Evolutionary conservation across 106 monocot species (phyloP), one percentile per base, ranked within the genome.

Genomic region (Dendrobium chrysotoxum): DNA sequence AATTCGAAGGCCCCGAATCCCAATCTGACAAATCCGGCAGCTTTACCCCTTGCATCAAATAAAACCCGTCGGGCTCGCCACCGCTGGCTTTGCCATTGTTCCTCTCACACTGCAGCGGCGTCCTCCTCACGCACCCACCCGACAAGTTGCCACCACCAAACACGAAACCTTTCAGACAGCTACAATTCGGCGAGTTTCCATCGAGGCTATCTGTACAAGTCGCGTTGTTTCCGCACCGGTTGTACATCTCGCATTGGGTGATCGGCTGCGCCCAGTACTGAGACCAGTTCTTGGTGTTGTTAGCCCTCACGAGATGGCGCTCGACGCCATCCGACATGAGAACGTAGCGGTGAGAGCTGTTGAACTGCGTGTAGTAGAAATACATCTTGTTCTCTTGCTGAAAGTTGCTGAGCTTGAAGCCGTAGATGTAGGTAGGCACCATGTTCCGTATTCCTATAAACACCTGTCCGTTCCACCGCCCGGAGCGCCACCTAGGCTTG

Each of bases 21-120:
- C 81, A 86, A 18, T 82, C 66, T 1, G 91, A 86, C 6, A 88
- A 61, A 38, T 88, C 86, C 40, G 91, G 91, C 82, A 91, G 72
- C 83, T 88, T 91, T 82, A 88, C 79, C 25, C 81, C 76, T 35
- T 78, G 45, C 42, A 91, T 28, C 65, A 54, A 79, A 80, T 77
- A 75, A 45, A 91, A 91, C 41, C 86, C 82, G 75, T 88, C 91
- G 25, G 55, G 28, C 0, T 76, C 13, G 57, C 55, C 3, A 0
- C 47, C 0, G 80, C 80, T 70, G 28, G 35, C 35, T 35, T 35
- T 72, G 31, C 23, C 75, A 61, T 61, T 76, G 12, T 10, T 28
- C 4, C 21, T 75, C 21, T 75, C 75, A 55, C 81, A 81, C 53
- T 26, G 41, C 47, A 81, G 30, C 40, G 75, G 40, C 40, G 28